Conservation (phyloP, 225 moss, liverwort and hornwort genomes). For the Rhytidiadelphus loreus region DNA sequence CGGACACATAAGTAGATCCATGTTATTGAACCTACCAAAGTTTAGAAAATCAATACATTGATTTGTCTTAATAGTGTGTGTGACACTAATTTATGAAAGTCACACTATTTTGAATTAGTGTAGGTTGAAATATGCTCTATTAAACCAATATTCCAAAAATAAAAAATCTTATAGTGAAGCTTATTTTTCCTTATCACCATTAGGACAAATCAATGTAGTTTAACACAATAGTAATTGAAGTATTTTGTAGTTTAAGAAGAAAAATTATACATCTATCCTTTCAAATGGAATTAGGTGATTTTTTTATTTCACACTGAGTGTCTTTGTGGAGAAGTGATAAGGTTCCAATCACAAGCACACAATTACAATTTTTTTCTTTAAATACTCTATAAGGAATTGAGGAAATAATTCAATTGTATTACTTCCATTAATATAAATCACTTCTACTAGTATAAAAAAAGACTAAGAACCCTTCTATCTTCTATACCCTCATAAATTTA, state of each 20-base stretch:
- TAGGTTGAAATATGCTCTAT: background rate
- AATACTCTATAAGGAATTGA: background rate
- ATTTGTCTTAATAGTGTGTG: background rate
- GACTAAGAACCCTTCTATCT: background rate
- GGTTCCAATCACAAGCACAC: background rate
- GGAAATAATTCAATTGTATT: background rate
- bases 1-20: background rate
- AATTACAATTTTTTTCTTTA: rapidly evolving
- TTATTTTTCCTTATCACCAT: rapidly evolving
- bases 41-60: background rate
- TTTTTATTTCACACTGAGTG: background rate
- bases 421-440: background rate
- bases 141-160: background rate
- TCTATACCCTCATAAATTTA: background rate
- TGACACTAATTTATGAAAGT: background rate
- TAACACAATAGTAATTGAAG: background rate
- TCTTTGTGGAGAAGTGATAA: rapidly evolving
- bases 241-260: background rate
- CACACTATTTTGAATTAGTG: background rate
- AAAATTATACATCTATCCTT: rapidly evolving
- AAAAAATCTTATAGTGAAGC: background rate
- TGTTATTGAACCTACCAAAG: background rate
- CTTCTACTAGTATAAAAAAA: too few relatives aligned
- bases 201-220: background rate
- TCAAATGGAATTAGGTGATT: background rate